Evolutionary conservation across 768 basidiomycete genomes (phyloP), one percentile per base, ranked within the genome.

Genomic region (Russula olivacea): DNA sequence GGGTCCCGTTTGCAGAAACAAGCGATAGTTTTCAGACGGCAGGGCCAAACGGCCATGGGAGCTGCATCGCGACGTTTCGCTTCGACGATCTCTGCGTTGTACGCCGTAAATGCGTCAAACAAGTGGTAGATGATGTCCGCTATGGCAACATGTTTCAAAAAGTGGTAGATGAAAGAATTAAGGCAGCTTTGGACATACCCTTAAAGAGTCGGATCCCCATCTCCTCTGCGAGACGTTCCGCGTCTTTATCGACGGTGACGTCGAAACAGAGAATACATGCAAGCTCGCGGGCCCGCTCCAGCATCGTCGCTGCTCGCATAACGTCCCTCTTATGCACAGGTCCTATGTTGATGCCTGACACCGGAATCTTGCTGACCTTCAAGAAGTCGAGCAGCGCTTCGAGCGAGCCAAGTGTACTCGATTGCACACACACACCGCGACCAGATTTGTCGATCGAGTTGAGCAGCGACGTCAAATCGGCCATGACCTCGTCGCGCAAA

Each of bases 121-220:
- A 99, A 77, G 73, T 98, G 96, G 75, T 99, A 99, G 69, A 99
- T 98, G 72, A 98, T 98, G 74, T 97, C 94, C 65, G 96, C 96
- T 98, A 72, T 30, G 41, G 55, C 41, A 8, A 11, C 9, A 8
- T 43, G 61, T 15, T 65, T 36, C n/a, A 28, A 21, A 58, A 30
- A 51, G 25, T n/a, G 34, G 23, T 12, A 17, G 3, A 43, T 14
- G 36, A 45, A 63, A 23, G 14, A 41, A 15, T 25, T 17, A 7
- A n/a, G 19, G 17, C 36, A 55, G 30, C 21, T 59, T 11, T 34
- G 34, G 14, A 11, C 76, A 43, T 64, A 95, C 96, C 95, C 78
- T 88, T 94, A 82, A 98, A 99, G 69, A 99, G 76, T 66, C 83
- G 84, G 71, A 99, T 88, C 38, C 95, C 95, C 82, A 93, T 88